phyloP scores from a whole-genome alignment of 1,139 yeast genomes.

The Nakaseomyces sp. region DNA sequence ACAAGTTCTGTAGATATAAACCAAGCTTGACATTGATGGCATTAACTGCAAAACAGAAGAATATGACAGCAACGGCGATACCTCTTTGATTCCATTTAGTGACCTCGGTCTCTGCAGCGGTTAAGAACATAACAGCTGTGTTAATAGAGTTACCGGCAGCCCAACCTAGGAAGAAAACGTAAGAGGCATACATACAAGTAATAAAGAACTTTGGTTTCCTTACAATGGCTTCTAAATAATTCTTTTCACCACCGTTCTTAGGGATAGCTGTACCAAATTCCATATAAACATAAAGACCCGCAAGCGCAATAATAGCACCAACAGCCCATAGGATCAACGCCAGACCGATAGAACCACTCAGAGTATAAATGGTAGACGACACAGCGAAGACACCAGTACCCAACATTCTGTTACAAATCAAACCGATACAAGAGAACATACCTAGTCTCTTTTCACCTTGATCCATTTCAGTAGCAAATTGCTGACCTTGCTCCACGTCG shows the following conservation, averaged over 20 bases:
- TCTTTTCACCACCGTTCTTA: constrained; percentile 82
- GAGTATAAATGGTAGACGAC: constrained; percentile 62
- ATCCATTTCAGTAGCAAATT: constrained; percentile 37
- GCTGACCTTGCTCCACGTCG: constrained; percentile 26
- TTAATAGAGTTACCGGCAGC: constrained; percentile 52
- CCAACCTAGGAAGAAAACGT: constrained; percentile 74
- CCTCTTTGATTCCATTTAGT: constrained; percentile 72
- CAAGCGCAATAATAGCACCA: constrained; percentile 64
- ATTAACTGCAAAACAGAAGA: constrained; percentile 63
- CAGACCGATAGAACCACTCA: constrained; percentile 66
- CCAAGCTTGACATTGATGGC: constrained; percentile 57
- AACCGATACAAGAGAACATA: constrained; percentile 54
- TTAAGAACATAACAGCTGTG: constrained; percentile 36
- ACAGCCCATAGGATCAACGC: constrained; percentile 67
- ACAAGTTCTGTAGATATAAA: constrained; percentile 53
- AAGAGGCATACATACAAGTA: constrained; percentile 68
- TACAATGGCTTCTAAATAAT: constrained; percentile 67
- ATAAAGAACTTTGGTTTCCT: constrained; percentile 59
- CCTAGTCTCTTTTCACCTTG: constrained; percentile 53
- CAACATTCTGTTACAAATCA: constrained; percentile 70
- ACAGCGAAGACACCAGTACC: constrained; percentile 88
- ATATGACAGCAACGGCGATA: constrained; percentile 63
- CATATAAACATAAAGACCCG: constrained; percentile 70
- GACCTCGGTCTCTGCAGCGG: constrained; percentile 62
- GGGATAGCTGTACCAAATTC: constrained; percentile 82